Conservation (phyloP, 2,329 filamentous ascomycete species). For the Fusarium sulawesiense region DNA sequence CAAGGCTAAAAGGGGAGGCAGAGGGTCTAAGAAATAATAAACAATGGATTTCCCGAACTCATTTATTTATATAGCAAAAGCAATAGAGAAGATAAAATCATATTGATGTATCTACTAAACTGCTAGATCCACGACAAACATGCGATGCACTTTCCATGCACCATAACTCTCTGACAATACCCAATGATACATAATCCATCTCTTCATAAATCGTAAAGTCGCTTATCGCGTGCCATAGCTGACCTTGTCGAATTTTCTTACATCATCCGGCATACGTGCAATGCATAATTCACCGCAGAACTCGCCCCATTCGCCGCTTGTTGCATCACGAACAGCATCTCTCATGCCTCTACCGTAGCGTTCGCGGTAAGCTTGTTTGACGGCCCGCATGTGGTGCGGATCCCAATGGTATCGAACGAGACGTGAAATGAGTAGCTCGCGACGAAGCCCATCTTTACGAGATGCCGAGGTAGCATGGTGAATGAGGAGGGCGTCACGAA, state of each 20-base stretch:
- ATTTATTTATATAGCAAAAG: not conserved
- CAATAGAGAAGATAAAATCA: conserved; percentile 2
- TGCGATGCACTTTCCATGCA: conserved; percentile 15
- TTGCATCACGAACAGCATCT: conserved; percentile 81
- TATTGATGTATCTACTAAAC: conserved; percentile 21
- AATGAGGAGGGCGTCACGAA: conserved; percentile 89
- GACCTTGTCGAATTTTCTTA: conserved; percentile 63
- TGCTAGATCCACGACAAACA: conserved; percentile 21
- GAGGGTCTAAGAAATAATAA: conserved; percentile 57
- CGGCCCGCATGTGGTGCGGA: conserved; percentile 78
- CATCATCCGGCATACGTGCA: conserved; percentile 68
- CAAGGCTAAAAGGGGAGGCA: conserved; percentile 53
- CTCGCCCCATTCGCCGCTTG: conserved; percentile 78
- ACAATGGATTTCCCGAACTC: not conserved
- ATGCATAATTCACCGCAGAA: conserved; percentile 80
- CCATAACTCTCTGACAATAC: not conserved
- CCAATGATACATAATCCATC: conserved; percentile 8
- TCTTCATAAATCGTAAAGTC: conserved; percentile 16
- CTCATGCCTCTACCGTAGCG: conserved; percentile 81
- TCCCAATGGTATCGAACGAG: conserved; percentile 96
- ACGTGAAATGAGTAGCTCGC: conserved; percentile 87
- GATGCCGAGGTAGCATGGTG: conserved; percentile 88
- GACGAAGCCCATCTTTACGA: conserved; percentile 76
- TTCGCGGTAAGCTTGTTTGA: conserved; percentile 83
- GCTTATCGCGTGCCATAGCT: conserved; percentile 30